These are phyloP conservation scores for Morella rubra DNA, from an alignment of 306 rosid genomes.

Conservation along the genomic window DNA sequence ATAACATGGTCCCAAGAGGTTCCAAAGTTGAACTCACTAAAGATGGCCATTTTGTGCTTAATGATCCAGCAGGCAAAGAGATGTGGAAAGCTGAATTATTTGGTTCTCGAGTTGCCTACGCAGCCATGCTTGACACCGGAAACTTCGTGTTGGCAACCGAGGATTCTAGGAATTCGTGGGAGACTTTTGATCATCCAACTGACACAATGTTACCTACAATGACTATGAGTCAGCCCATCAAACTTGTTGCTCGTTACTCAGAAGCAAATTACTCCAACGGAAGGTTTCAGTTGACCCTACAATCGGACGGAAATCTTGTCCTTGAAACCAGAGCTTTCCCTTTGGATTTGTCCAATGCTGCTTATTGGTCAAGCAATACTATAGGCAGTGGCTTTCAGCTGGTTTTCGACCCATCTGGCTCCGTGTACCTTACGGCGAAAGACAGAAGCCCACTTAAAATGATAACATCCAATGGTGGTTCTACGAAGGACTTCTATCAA, in stretches of 20 bases:
- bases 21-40: background rate
- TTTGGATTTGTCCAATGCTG: background rate
- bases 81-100: constrained; percentile 21
- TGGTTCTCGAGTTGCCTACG: constrained; percentile 22
- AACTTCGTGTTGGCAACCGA: constrained; percentile 43
- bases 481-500: constrained; percentile 29
- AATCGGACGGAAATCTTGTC: constrained; percentile 5
- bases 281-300: constrained; percentile 42
- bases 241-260: constrained; percentile 36
- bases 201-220: constrained; percentile 64
- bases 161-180: constrained; percentile 31
- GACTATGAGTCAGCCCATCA: background rate
- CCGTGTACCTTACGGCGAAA: constrained; percentile 23
- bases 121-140: constrained; percentile 46
- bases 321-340: constrained; percentile 45
- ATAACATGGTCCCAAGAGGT: background rate
- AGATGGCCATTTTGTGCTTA: constrained; percentile 28
- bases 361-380: constrained; percentile 19
- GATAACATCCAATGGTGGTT: background rate
- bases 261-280: constrained; percentile 17
- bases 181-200: constrained; percentile 54
- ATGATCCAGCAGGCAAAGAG: constrained; percentile 15
- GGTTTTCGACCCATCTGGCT: constrained; percentile 42
- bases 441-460: constrained; percentile 2
- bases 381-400: constrained; percentile 1